Conservation (phyloP, 2,329 filamentous ascomycete species). For the Diaporthe sp. region DNA sequence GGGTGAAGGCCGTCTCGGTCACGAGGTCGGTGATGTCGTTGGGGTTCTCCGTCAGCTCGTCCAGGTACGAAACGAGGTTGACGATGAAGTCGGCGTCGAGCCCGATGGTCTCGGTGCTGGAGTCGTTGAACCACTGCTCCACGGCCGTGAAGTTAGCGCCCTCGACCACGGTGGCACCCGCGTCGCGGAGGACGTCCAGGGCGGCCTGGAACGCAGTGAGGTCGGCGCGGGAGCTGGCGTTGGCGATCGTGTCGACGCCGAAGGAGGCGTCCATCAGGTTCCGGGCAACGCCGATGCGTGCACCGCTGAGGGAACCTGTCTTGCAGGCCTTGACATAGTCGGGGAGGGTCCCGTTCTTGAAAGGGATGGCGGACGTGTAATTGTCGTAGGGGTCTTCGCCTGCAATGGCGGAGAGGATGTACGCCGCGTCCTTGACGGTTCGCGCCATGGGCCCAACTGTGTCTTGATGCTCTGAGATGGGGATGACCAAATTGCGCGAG, state of each 20-base stretch:
- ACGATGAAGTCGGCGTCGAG: constrained; percentile 71
- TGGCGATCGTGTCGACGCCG: constrained; percentile 34
- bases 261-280: constrained; percentile 63
- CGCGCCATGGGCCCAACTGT: constrained; percentile 75
- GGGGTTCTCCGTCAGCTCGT: constrained; percentile 68
- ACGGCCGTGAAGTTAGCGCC: constrained; percentile 61
- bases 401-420: constrained; percentile 52
- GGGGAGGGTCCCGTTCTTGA: constrained; percentile 56
- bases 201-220: constrained; percentile 66
- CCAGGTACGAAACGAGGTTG: constrained; percentile 69
- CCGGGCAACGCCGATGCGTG: constrained; percentile 72
- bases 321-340: constrained; percentile 72
- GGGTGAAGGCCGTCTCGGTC: constrained; percentile 67
- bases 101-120: constrained; percentile 28
- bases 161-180: constrained; percentile 72
- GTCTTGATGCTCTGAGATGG: constrained; percentile 74
- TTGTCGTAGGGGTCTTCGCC: constrained; percentile 64
- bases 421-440: constrained; percentile 58
- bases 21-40: constrained; percentile 64
- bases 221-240: constrained; percentile 32
- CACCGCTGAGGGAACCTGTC: constrained; percentile 63
- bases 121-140: constrained; percentile 48
- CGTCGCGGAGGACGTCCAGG: constrained; percentile 61
- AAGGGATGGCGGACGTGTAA: constrained; percentile 59
- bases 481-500: constrained; percentile 73